Percentiles rank a stretch among this genome's conserved stretches.
These are phyloP conservation scores for Cystoderma amianthinum DNA, from an alignment of 768 basidiomycete species.

Conservation along the genomic window DNA sequence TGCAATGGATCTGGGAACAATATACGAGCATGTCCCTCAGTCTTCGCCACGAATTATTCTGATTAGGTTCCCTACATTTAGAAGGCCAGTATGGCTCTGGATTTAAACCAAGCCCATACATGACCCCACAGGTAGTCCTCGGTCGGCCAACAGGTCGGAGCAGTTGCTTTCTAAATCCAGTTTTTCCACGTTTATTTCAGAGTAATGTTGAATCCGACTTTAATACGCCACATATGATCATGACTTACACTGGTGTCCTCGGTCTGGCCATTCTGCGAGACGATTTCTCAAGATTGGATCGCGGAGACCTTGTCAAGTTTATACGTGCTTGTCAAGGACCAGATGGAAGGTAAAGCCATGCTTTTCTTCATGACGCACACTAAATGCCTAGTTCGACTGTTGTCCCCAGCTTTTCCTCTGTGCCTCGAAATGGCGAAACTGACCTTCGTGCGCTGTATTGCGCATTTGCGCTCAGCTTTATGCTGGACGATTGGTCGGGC, in stretches of 20 bases:
- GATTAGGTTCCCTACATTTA: slow-evolving; percentile 13
- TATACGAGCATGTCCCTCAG: slow-evolving; percentile 46
- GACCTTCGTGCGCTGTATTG: slow-evolving; percentile 85
- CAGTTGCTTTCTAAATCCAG: not conserved
- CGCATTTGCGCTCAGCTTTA: slow-evolving; percentile 74
- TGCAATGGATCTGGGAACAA: slow-evolving; percentile 86
- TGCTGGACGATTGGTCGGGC: slow-evolving; percentile 77
- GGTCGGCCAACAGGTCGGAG: not conserved
- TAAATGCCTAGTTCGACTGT: not conserved
- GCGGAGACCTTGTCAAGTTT: slow-evolving; percentile 58
- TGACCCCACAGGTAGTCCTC: slow-evolving; percentile 31
- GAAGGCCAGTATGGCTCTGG: slow-evolving; percentile 57
- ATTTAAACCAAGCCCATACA: slow-evolving; percentile 72
- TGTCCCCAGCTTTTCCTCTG: slow-evolving; percentile 57
- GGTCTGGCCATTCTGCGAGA: slow-evolving; percentile 84
- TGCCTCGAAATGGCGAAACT: slow-evolving; percentile 61
- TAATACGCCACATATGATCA: slow-evolving; percentile 78
- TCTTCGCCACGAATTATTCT: not conserved
- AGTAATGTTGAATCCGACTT: slow-evolving; percentile 35
- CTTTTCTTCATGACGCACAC: slow-evolving; percentile 7
- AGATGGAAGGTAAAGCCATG: slow-evolving; percentile 90
- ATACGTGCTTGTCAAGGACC: slow-evolving; percentile 64
- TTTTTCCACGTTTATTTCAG: not conserved
- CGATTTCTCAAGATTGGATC: slow-evolving; percentile 67
- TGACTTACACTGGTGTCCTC: slow-evolving; percentile 89